phyloP scores from a whole-genome alignment of 768 basidiomycete species.

The Lepiota venenata region DNA sequence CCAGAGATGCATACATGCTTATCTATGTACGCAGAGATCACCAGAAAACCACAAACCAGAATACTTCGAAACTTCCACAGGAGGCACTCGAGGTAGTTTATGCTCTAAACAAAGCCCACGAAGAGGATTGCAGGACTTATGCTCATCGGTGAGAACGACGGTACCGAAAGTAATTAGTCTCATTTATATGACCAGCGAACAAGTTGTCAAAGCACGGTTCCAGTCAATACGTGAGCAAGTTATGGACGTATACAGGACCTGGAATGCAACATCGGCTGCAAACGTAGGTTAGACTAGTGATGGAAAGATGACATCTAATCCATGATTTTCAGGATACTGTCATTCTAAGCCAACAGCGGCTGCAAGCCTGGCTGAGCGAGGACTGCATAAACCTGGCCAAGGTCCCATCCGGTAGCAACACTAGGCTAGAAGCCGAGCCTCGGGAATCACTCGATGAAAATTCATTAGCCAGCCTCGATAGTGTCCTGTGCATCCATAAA shows the following conservation, averaged over 20 bases:
- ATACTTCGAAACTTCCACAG: constrained; percentile 44
- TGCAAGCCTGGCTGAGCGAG: constrained; percentile 60
- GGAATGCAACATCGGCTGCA: constrained; percentile 47
- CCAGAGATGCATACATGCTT: constrained; percentile 94
- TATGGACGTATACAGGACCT: constrained; percentile 56
- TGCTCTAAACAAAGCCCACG: constrained; percentile 52
- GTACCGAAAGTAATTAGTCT: not conserved
- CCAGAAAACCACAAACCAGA: constrained; percentile 7
- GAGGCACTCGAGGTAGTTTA: constrained; percentile 53
- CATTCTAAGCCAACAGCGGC: constrained; percentile 55
- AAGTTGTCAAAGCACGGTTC: constrained; percentile 40
- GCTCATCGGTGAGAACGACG: constrained; percentile 36
- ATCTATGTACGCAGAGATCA: constrained; percentile 65
- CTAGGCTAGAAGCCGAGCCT: not conserved
- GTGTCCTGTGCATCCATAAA: constrained; percentile 63
- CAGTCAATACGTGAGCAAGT: constrained; percentile 48
- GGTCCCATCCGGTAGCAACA: not conserved
- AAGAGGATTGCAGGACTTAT: constrained; percentile 48
- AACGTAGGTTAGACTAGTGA: constrained; percentile 35
- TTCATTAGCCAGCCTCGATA: constrained; percentile 24
- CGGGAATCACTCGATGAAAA: not conserved
- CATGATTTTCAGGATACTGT: constrained; percentile 38
- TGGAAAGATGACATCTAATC: not conserved
- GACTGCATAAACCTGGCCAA: constrained; percentile 27
- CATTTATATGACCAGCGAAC: constrained; percentile 34